Conservation (phyloP, 2,329 filamentous ascomycete species). For the Ilyonectria mors-panacis region DNA sequence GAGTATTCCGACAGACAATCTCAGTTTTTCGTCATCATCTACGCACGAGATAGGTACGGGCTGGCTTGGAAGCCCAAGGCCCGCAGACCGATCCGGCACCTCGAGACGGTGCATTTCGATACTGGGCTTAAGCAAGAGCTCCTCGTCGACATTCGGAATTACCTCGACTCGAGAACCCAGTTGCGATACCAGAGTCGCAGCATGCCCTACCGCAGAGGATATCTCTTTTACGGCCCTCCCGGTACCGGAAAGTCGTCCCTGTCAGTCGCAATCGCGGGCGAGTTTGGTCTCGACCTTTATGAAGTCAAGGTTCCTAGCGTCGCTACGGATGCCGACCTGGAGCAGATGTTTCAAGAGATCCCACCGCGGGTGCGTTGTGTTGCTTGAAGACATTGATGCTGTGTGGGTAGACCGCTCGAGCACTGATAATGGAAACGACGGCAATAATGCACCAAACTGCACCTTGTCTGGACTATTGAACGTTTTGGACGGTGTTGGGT, state of each 20-base stretch:
- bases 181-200: constrained; percentile 74
- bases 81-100: constrained; percentile 63
- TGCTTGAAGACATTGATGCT: constrained; percentile 70
- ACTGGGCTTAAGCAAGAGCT: constrained; percentile 62
- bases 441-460: constrained; percentile 45
- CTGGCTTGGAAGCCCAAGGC: constrained; percentile 65
- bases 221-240: constrained; percentile 75
- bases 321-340: constrained; percentile 64
- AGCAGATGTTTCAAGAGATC: constrained; percentile 67
- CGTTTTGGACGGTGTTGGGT: constrained; percentile 78
- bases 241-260: constrained; percentile 73
- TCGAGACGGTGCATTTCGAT: constrained; percentile 68
- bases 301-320: constrained; percentile 65
- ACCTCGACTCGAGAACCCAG: constrained; percentile 62
- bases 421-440: constrained; percentile 35
- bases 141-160: constrained; percentile 66
- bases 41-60: constrained; percentile 61
- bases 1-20: constrained; percentile 64
- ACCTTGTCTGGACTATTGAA: constrained; percentile 79
- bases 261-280: constrained; percentile 66
- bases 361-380: constrained; percentile 67
- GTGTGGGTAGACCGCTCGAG: constrained; percentile 50
- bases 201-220: constrained; percentile 63
- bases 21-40: constrained; percentile 66
- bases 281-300: constrained; percentile 67